Conservation (phyloP, 2,329 filamentous ascomycete genomes). For the Apiospora koreana region DNA sequence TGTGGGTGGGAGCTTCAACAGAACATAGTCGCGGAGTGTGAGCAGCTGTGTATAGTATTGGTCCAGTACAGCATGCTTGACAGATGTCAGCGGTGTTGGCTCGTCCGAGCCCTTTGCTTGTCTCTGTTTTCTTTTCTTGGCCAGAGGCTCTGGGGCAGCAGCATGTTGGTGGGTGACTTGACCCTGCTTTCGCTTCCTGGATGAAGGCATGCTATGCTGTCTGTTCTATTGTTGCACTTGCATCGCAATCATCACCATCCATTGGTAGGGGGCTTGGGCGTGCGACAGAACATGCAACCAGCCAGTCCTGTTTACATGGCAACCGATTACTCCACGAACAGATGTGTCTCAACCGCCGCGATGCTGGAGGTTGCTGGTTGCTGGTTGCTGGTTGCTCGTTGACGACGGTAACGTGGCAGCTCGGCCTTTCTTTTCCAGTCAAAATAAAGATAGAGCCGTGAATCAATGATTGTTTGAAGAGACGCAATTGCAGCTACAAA, state of each 20-base stretch:
- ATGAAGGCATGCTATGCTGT: not conserved
- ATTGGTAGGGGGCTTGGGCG: not conserved
- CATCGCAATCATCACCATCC: not conserved
- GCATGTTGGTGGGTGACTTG: not conserved
- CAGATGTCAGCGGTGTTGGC: not conserved
- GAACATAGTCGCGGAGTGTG: slow-evolving; percentile 70
- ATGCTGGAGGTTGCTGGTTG: no score
- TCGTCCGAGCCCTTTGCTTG: not conserved
- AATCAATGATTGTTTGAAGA: not conserved
- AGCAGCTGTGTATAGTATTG: slow-evolving; percentile 67
- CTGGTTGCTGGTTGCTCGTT: no score
- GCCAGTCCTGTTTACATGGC: slow-evolving; percentile 1
- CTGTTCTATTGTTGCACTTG: not conserved
- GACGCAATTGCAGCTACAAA: not conserved
- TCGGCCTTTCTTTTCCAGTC: not conserved
- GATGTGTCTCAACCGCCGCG: not conserved
- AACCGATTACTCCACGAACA: not conserved
- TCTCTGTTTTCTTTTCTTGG: not conserved
- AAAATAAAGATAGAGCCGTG: not conserved
- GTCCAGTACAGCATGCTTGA: slow-evolving; percentile 63
- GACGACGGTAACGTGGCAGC: not conserved
- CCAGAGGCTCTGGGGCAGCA: not conserved
- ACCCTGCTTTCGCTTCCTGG: not conserved
- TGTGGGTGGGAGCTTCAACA: slow-evolving; percentile 63
- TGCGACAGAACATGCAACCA: not conserved